A percentile compares a stretch with the other conserved stretches of the same genome.
phyloP scores from a whole-genome alignment of 768 basidiomycete species.

The Pleurotus pulmonarius region DNA sequence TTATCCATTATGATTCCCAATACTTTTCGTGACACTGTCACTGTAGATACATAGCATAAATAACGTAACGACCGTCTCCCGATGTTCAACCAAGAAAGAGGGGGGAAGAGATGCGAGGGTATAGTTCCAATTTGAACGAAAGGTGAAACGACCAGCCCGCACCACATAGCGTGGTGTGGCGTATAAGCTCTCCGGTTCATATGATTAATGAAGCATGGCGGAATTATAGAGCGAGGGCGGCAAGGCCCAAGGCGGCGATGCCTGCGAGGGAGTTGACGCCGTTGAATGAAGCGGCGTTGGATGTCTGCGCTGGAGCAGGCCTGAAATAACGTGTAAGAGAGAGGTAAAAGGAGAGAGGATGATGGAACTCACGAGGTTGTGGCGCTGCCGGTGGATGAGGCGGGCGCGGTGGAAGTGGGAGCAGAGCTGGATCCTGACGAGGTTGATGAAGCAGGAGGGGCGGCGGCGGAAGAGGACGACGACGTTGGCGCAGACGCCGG shows the following conservation, averaged over 20 bases:
- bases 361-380: not conserved
- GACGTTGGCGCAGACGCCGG: slow-evolving; percentile 14
- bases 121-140: not conserved
- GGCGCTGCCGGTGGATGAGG: slow-evolving; percentile 4
- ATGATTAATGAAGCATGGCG: slow-evolving; percentile 1
- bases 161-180: no score
- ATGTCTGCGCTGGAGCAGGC: slow-evolving; percentile 1
- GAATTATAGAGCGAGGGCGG: slow-evolving; percentile 41
- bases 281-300: slow-evolving; percentile 11
- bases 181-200: not conserved
- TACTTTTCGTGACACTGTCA: slow-evolving; percentile 7
- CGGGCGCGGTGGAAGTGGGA: slow-evolving; percentile 8
- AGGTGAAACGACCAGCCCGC: not conserved
- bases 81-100: no score
- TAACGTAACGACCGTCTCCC: no score
- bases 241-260: slow-evolving; percentile 38
- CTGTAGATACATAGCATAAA: not conserved
- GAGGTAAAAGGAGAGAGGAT: not conserved
- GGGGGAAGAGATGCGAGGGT: no score
- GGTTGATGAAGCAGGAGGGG: slow-evolving; percentile 5
- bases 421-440: slow-evolving; percentile 1
- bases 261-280: slow-evolving; percentile 27
- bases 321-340: not conserved
- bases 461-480: slow-evolving; percentile 12
- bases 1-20: not conserved